Evolutionary conservation across 176 grass and related monocot species (phyloP).

Genomic region (Musa acuminata): DNA sequence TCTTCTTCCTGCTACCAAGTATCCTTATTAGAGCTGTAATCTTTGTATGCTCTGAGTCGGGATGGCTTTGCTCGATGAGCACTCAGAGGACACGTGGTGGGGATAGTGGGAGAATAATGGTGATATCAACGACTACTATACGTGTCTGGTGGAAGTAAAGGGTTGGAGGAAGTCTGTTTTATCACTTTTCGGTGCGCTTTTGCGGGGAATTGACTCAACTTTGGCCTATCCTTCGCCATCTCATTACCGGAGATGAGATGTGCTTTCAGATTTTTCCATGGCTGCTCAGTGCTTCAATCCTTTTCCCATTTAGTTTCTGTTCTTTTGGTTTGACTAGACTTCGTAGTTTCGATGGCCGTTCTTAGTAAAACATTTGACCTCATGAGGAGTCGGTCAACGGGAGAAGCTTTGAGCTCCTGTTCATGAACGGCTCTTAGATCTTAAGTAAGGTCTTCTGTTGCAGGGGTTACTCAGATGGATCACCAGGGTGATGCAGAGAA

Average conservation of each 20-base stretch:
- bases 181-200: background rate
- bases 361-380: no score
- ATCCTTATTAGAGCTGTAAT: background rate
- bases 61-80: background rate
- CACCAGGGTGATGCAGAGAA: slow-evolving; percentile 34
- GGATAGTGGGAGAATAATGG: background rate
- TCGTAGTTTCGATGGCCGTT: no score
- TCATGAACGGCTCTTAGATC: no score
- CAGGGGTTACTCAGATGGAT: slow-evolving; percentile 71
- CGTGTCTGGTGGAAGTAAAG: background rate
- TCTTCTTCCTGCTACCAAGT: no score
- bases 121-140: background rate
- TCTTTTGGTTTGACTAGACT: no score
- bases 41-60: background rate
- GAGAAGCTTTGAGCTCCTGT: no score
- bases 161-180: background rate
- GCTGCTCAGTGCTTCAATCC: no score
- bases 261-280: background rate
- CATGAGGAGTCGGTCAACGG: no score
- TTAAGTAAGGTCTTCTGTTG: background rate
- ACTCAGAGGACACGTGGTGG: background rate
- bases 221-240: background rate
- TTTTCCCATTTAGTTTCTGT: no score
- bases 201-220: background rate
- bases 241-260: background rate